Conservation (phyloP, 192 early-diverging fungal species). For the Umbelopsis sp. region DNA sequence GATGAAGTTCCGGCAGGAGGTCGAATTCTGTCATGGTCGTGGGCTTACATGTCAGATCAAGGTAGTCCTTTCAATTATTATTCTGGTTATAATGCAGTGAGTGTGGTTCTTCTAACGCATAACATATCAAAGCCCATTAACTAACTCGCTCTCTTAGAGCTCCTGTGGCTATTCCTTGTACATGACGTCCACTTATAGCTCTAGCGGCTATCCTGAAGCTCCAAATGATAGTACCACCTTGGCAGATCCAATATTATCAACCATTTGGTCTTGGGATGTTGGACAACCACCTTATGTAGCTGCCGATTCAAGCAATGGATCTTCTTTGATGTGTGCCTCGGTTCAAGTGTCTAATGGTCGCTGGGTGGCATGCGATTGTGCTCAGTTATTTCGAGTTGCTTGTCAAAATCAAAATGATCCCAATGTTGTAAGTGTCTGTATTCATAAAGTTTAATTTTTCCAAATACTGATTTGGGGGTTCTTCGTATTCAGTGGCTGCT, state of each 20-base stretch:
- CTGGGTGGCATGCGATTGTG: conserved; percentile 28
- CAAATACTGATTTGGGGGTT: neutral
- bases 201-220: neutral
- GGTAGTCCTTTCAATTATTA: neutral
- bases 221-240: conserved; percentile 2
- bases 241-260: conserved; percentile 9
- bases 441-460: neutral
- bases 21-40: conserved; percentile 1
- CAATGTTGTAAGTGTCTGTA: conserved; percentile 4
- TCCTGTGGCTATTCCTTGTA: conserved; percentile 26
- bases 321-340: conserved; percentile 18
- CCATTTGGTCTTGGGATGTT: conserved; percentile 40
- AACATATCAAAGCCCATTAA: neutral
- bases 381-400: conserved; percentile 16
- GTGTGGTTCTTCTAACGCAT: neutral
- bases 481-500: conserved; percentile 23
- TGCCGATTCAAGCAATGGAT: neutral
- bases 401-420: conserved; percentile 22
- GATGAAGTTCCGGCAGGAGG: neutral
- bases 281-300: conserved; percentile 1
- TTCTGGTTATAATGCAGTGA: conserved; percentile 6
- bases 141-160: neutral
- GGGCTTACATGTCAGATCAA: conserved; percentile 2
- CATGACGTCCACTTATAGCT: conserved; percentile 13
- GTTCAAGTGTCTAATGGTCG: conserved; percentile 28